Percentiles rank a stretch among this genome's conserved stretches.
Conservation (phyloP, 31 red algal genomes). For the Asparagopsis taxiformis region DNA sequence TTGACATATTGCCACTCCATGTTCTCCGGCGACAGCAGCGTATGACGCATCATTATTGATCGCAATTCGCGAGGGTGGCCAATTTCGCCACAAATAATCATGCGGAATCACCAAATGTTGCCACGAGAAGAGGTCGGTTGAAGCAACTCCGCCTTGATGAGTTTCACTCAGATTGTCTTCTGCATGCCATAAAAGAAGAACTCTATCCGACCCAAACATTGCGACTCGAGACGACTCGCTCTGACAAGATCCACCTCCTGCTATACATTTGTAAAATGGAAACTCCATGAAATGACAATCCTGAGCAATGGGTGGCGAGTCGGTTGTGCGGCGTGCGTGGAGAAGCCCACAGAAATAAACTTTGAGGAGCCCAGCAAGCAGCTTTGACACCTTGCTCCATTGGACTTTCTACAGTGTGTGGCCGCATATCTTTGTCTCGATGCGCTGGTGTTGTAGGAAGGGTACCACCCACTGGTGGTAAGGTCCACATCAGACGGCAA, state of each 20-base stretch:
- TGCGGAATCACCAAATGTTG: conserved; percentile 76
- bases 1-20: conserved; percentile 84
- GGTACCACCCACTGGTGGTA: conserved; percentile 69
- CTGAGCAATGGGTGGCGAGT: conserved; percentile 12
- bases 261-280: conserved; percentile 48
- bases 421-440: conserved; percentile 13
- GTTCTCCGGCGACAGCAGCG: conserved; percentile 84
- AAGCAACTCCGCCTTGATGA: conserved; percentile 15
- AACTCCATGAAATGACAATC: conserved; percentile 76
- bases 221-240: conserved; percentile 57
- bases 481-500: conserved; percentile 88
- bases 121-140: conserved; percentile 57
- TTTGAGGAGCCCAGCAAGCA: conserved; percentile 56
- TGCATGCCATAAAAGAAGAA: conserved; percentile 56
- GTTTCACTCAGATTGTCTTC: conserved; percentile 8
- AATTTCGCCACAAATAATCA: conserved; percentile 80
- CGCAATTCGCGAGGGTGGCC: conserved; percentile 75
- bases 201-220: conserved; percentile 66
- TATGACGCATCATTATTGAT: conserved; percentile 64
- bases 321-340: conserved; percentile 36
- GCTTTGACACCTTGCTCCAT: conserved; percentile 76
- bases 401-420: conserved; percentile 17
- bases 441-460: conserved; percentile 45
- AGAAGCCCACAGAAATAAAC: conserved; percentile 71
- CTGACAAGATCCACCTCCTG: conserved; percentile 39